These are phyloP conservation scores for Blastobotrys peoriensis DNA, from an alignment of 805 yeast genomes.

Conservation along the genomic window DNA sequence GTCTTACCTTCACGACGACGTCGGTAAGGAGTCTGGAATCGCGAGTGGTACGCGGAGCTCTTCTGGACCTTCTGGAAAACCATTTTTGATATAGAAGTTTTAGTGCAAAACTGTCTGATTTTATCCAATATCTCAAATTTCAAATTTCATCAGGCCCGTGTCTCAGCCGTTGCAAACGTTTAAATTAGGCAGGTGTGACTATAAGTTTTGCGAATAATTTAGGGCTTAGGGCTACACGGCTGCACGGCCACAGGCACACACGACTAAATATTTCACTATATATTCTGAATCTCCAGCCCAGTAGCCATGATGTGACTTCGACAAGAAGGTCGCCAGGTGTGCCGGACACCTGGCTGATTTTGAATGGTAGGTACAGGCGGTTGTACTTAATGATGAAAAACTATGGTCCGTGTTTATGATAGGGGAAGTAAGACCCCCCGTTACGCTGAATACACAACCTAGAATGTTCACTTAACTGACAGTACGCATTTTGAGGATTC, in stretches of 20 bases:
- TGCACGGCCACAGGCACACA: too few species aligned
- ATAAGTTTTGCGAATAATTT: too few species aligned
- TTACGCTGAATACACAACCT: conserved; percentile 30
- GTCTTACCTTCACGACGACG: conserved; percentile 99
- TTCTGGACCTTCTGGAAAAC: conserved; percentile 66
- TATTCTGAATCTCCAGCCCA: too few species aligned
- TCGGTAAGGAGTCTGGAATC: conserved; percentile 99
- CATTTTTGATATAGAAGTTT: conserved; percentile 43
- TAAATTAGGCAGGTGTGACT: too few species aligned
- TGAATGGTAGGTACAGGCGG: background rate
- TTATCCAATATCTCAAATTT: too few species aligned
- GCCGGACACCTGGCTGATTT: background rate
- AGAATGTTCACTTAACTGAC: conserved; percentile 20
- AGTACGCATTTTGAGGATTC: background rate
- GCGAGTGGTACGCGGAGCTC: conserved; percentile 94
- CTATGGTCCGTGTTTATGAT: conserved; percentile 36
- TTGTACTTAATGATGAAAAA: conserved; percentile 20
- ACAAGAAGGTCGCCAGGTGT: too few species aligned
- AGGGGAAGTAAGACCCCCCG: conserved; percentile 34
- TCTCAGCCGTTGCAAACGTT: too few species aligned
- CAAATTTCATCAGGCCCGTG: too few species aligned
- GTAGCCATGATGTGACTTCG: too few species aligned
- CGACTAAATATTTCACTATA: too few species aligned
- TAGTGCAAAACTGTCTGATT: background rate
- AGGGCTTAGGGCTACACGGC: too few species aligned